These are phyloP conservation scores for Hymenoscyphus fructigenus DNA, from an alignment of 2,329 filamentous ascomycete genomes.

Conservation along the genomic window DNA sequence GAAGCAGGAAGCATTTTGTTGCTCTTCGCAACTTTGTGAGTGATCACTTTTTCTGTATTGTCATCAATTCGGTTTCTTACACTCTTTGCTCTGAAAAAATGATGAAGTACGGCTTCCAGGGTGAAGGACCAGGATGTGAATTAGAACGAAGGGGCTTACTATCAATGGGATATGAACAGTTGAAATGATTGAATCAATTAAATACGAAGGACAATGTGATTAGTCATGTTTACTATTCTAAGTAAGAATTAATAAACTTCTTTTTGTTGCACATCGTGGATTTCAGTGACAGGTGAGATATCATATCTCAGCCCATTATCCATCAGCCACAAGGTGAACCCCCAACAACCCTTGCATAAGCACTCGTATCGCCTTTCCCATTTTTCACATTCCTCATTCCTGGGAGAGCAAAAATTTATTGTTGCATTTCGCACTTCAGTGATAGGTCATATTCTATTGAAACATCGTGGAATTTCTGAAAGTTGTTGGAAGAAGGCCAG, in stretches of 20 bases:
- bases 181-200: not conserved
- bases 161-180: not conserved
- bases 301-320: slow-evolving; percentile 1
- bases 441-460: not conserved
- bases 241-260: not conserved
- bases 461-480: not conserved
- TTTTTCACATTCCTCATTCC: not conserved
- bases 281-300: slow-evolving; percentile 10
- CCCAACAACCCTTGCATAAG: not conserved
- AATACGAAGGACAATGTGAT: not conserved
- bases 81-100: not conserved
- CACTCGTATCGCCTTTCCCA: not conserved
- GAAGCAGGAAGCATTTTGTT: not conserved
- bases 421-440: not conserved
- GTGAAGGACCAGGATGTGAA: not conserved
- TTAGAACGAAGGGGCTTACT: not conserved
- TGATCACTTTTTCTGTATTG: not conserved
- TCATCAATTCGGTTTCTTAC: not conserved
- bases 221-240: not conserved
- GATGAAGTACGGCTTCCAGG: not conserved
- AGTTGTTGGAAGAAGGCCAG: not conserved
- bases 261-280: slow-evolving; percentile 8
- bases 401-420: not conserved
- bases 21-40: slow-evolving; percentile 2
- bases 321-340: not conserved